A percentile compares a stretch with the other conserved stretches of the same genome.
Evolutionary conservation across 176 grass and related monocot species (phyloP).

Genomic region (Lolium multiflorum): DNA sequence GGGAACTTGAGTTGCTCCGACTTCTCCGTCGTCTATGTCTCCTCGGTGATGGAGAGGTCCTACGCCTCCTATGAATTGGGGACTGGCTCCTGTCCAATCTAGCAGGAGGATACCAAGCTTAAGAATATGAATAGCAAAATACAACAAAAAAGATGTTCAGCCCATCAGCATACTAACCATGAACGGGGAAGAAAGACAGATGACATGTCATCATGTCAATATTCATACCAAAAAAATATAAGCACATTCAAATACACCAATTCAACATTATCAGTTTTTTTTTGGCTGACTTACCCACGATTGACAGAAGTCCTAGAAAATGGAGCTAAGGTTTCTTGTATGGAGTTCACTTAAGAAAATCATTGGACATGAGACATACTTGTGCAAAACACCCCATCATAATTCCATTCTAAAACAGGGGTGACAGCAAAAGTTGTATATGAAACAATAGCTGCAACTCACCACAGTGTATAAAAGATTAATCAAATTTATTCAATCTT

Average conservation of each 20-base stretch:
- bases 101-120: conserved; percentile 43
- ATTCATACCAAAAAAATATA: not conserved
- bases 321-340: not conserved
- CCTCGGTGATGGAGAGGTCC: conserved; percentile 44
- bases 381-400: not conserved
- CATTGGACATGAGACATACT: not conserved
- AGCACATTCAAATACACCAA: not conserved
- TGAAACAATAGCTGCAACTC: not conserved
- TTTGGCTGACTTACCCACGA: not conserved
- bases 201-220: not conserved
- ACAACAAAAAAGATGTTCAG: not conserved
- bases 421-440: not conserved
- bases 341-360: not conserved
- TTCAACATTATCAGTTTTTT: not conserved
- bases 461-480: not conserved
- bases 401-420: not conserved
- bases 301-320: not conserved
- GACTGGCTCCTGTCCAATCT: conserved; percentile 48
- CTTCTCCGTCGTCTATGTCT: conserved; percentile 47
- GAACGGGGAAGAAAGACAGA: not conserved
- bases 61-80: conserved; percentile 43
- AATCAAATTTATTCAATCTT: not conserved
- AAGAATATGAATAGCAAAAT: conserved; percentile 3
- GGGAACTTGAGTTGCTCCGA: conserved; percentile 47
- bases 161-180: not conserved